phyloP scores from a whole-genome alignment of 176 grass and related monocot genomes.

The Luzula sylvatica region DNA sequence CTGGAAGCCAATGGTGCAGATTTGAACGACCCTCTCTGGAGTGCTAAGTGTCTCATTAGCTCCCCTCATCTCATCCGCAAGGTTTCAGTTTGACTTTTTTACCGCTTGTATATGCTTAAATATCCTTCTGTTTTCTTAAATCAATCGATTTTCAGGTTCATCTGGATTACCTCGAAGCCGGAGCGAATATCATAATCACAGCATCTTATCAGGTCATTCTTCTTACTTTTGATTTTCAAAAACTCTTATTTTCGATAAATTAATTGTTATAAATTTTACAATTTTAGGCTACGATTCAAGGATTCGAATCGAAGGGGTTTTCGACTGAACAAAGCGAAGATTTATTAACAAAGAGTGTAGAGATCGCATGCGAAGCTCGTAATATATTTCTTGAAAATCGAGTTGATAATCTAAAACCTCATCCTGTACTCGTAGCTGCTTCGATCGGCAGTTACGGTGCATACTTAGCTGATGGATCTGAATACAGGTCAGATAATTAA shows the following conservation, averaged over 20 bases:
- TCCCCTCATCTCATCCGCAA: constrained; percentile 78
- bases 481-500: constrained; percentile 56
- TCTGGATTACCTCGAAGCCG: constrained; percentile 81
- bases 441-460: constrained; percentile 95
- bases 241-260: neutral
- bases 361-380: constrained; percentile 70
- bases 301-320: constrained; percentile 70
- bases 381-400: constrained; percentile 38
- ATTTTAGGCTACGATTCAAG: constrained; percentile 79
- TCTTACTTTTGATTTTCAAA: neutral
- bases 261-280: neutral
- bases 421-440: constrained; percentile 68
- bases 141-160: constrained; percentile 93
- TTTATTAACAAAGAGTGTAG: constrained; percentile 61
- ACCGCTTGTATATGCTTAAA: no score
- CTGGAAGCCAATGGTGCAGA: constrained; percentile 86
- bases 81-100: constrained; percentile 9
- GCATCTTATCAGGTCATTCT: constrained; percentile 82
- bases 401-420: neutral
- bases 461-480: constrained; percentile 94
- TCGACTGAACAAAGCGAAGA: constrained; percentile 54
- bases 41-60: constrained; percentile 79
- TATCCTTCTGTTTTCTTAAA: no score
- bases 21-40: constrained; percentile 98
- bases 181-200: constrained; percentile 75